A percentile compares a stretch with the other conserved stretches of the same genome.
Conservation (phyloP, 2,329 filamentous ascomycete genomes). For the Aspergillus niger region DNA sequence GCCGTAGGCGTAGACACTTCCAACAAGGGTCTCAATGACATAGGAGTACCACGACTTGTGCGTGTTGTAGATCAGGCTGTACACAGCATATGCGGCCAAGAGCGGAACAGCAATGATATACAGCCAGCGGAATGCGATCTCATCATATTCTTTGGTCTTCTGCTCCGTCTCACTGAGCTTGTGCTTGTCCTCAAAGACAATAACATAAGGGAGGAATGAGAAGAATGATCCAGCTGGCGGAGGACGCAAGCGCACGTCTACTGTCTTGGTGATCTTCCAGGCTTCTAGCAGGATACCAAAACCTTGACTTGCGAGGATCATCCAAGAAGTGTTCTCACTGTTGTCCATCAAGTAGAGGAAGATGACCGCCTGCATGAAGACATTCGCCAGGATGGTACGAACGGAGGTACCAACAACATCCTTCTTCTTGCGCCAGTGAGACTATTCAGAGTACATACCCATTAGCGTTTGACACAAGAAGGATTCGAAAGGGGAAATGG, state of each 20-base stretch:
- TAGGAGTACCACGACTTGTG: conserved; percentile 99
- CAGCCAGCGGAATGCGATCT: conserved; percentile 96
- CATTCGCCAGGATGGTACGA: conserved; percentile 92
- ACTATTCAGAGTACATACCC: conserved; percentile 31
- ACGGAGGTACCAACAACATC: conserved; percentile 97
- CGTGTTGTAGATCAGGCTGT: conserved; percentile 87
- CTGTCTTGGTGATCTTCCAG: conserved; percentile 97
- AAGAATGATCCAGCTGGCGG: conserved; percentile 68
- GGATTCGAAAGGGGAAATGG: neutral
- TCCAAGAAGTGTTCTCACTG: conserved; percentile 97
- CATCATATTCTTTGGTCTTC: conserved; percentile 97
- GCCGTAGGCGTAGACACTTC: conserved; percentile 94
- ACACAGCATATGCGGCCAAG: conserved; percentile 82
- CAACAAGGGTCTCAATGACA: conserved; percentile 90
- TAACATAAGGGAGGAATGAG: conserved; percentile 74
- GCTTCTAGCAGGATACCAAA: conserved; percentile 76
- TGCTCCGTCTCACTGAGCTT: conserved; percentile 91
- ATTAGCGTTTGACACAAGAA: conserved; percentile 17
- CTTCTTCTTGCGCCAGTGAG: conserved; percentile 99
- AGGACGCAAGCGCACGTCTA: conserved; percentile 79
- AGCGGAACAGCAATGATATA: conserved; percentile 90
- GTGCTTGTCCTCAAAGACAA: conserved; percentile 95
- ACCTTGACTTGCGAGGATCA: conserved; percentile 93
- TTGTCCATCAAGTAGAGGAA: conserved; percentile 97
- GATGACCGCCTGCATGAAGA: conserved; percentile 95